Percentiles rank a stretch among this genome's conserved stretches.
Evolutionary conservation across 1,284 basidiomycete genomes (phyloP).

Genomic region (Cutaneotrichosporon dermatis): DNA sequence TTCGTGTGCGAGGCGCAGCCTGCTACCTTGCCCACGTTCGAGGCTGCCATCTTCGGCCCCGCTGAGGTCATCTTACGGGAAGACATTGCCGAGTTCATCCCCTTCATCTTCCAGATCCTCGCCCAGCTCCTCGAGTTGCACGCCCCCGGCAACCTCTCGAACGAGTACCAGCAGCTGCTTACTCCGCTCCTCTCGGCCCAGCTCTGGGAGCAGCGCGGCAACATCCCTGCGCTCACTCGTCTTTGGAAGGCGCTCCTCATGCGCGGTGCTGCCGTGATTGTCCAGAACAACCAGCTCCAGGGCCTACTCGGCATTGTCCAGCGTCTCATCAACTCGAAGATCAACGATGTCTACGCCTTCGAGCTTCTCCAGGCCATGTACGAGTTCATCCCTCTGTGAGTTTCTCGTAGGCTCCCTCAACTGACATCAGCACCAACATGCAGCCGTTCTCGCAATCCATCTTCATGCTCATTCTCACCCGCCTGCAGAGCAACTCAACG

Average conservation of each 20-base stretch:
- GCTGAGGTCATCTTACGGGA: slow-evolving; percentile 84
- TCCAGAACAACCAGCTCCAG: slow-evolving; percentile 68
- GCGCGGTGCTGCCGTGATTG: slow-evolving; percentile 66
- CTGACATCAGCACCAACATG: slow-evolving; percentile 57
- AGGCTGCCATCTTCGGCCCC: slow-evolving; percentile 75
- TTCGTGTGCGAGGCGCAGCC: slow-evolving; percentile 73
- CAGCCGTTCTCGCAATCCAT: slow-evolving; percentile 71
- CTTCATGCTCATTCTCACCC: slow-evolving; percentile 73
- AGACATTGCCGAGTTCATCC: slow-evolving; percentile 94
- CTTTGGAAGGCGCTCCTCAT: slow-evolving; percentile 79
- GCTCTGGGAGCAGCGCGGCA: slow-evolving; percentile 93
- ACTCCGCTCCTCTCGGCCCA: slow-evolving; percentile 79
- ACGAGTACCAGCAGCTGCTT: slow-evolving; percentile 72
- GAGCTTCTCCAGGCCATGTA: slow-evolving; percentile 80
- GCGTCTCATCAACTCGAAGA: slow-evolving; percentile 79
- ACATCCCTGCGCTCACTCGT: slow-evolving; percentile 87
- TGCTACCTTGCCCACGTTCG: slow-evolving; percentile 67
- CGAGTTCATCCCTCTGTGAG: slow-evolving; percentile 67
- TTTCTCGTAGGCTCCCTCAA: slow-evolving; percentile 20
- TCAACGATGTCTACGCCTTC: slow-evolving; percentile 87
- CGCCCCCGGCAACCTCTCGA: slow-evolving; percentile 58
- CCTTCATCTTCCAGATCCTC: slow-evolving; percentile 94
- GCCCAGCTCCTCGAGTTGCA: slow-evolving; percentile 93
- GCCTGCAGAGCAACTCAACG: slow-evolving; percentile 85
- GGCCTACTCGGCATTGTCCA: slow-evolving; percentile 86